phyloP scores from a whole-genome alignment of 148 eudicot genomes.

The Vaccinium vitisidaea region DNA sequence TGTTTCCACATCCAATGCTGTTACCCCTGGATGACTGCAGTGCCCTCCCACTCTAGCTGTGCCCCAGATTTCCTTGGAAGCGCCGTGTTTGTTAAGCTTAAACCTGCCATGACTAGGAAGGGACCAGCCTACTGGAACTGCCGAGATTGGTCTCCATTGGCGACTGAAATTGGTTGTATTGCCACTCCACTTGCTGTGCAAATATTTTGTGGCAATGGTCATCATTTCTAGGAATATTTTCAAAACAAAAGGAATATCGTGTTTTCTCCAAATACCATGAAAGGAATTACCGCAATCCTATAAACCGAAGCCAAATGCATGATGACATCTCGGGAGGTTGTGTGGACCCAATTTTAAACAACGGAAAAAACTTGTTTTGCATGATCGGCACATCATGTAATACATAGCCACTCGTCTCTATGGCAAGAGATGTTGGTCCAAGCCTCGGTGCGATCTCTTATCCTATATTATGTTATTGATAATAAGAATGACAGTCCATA shows the following conservation, averaged over 20 bases:
- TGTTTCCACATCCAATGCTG: neutral
- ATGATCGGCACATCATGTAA: neutral
- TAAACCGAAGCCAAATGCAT: neutral
- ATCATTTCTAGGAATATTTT: neutral
- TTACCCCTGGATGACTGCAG: neutral
- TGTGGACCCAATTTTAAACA: neutral
- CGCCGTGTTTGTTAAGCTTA: neutral
- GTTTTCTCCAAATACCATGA: neutral
- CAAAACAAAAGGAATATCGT: neutral
- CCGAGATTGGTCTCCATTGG: neutral
- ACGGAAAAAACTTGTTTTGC: neutral
- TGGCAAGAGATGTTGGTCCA: neutral
- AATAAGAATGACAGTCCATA: neutral
- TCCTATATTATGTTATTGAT: neutral
- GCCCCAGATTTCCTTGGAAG: neutral
- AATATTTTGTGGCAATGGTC: neutral
- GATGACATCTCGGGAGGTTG: neutral
- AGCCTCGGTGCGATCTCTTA: neutral
- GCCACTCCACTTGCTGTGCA: neutral
- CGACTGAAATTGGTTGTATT: neutral
- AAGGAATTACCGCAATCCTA: neutral
- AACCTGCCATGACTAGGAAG: neutral
- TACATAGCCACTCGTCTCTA: neutral
- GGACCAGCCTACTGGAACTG: slow-evolving; percentile 4
- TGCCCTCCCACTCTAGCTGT: neutral